Evolutionary conservation across 768 basidiomycete genomes (phyloP), one percentile per base, ranked within the genome.

Genomic region (Tephrocybe sp.): DNA sequence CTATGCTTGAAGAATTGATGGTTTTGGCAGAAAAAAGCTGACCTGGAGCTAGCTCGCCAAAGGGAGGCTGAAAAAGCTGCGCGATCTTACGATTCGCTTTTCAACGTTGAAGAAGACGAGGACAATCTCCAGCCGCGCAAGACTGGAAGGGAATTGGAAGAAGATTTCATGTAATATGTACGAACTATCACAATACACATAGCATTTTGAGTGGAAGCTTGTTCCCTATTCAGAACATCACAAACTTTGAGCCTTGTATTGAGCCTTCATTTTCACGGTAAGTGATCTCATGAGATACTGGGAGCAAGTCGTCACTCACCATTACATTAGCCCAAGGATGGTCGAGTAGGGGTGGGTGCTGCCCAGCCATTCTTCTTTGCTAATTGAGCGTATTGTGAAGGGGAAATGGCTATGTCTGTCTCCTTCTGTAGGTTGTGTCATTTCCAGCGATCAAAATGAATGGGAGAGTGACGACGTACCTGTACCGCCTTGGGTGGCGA

Each of bases 31-130:
- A 86, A 82, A 67, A 90, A 90, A 62, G 82, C 80, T 27, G 91
- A 97, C 47, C 65, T 75, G 3, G 90, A 89, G 50, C 74, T 94
- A 13, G 83, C 83, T 3, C 81, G 82, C 49, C 68, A 74, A 12
- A 78, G 94, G 58, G 92, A 89, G 64, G 91, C 84, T 15, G 91
- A 93, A 61, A 95, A 94, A 61, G 85, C 86, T 15, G 84, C 89
- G 8, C 72, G 85, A n/a, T 91, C 87, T 2, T 98, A 97, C 55
- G 91, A 93, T 63, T 72, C 77, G 0, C 69, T 97, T 43, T 91
- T 88, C 69, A 77, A 77, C 21, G 85, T 74, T 2, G 80, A 83
- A 38, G 78, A 77, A 47, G 82, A 83, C 22, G 80, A 82, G 10
- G 73, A 70, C 16, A 71, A 31, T 21, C 31, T 22, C 23, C 22